Base-by-base conservation (phyloP, 352 stramenopile genomes). In the Phytopythium vexans region DNA sequence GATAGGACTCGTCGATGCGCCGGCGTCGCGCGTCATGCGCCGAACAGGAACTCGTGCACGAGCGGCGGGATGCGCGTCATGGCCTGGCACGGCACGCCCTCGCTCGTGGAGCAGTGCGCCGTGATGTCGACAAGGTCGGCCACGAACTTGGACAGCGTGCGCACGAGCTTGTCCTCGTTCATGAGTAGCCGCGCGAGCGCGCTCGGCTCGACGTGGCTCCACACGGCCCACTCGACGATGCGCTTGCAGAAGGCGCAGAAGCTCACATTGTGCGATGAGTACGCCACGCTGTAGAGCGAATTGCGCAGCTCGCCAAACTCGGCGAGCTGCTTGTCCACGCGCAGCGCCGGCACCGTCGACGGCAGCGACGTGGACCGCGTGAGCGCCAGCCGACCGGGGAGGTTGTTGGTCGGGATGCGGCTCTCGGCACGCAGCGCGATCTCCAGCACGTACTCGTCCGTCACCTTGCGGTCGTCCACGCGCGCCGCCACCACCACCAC, bases 1-100 rank as follows among this genome's bases (percentile, higher is more conserved):
- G 21, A 27, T 27, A 27, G 21, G 21, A 27, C 21, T 27, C 21
- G 21, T 27, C 21, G 21, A 27, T 27, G 21, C 21, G 21, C 21
- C 21, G 15, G 33, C 41, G 16, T 11, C n/a, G n/a, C 44, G 44
- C 38, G 31, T 37, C 34, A 50, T 31, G 14, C 44, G 44, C 11
- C 37, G 39, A 74, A 70, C 12, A 68, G 12, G 52, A 74, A 74
- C n/a, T 54, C 27, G 38, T 66, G 54, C 34, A 74, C 50, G 21
- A 70, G 12, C 49, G 61, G 66, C 39, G 66, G 62, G 34, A 65
- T 47, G 14, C 41, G 33, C n/a, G 41, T 60, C 43, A 70, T 51
- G 4, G 46, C 62, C n/a, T 42, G n/a, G 34, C 62, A 74, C 32
- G 37, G 56, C n/a, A 48, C 54, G 31, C 36, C 46, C 21, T 61